These are phyloP conservation scores for Medicago ruthenica DNA, from an alignment of 306 rosid species.

Conservation along the genomic window DNA sequence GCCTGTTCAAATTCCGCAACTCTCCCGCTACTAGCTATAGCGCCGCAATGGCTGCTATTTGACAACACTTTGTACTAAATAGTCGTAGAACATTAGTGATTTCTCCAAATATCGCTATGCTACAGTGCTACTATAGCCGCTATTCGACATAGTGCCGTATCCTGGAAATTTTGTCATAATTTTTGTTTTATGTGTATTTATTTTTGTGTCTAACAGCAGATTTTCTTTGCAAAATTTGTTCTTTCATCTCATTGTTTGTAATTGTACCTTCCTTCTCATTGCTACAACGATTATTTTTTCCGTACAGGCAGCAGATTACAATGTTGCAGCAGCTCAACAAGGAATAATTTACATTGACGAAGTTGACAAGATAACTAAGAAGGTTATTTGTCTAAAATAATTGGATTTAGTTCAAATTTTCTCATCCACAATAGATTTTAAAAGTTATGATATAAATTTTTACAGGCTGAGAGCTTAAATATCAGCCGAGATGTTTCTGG, in stretches of 20 bases:
- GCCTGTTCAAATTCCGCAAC: not conserved
- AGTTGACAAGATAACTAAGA: conserved; percentile 99
- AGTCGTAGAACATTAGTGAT: not conserved
- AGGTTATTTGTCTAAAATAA: conserved; percentile 56
- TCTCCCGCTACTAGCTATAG: not conserved
- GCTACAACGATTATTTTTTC: conserved; percentile 40
- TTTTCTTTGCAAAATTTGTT: conserved; percentile 16
- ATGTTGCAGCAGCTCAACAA: conserved; percentile 98
- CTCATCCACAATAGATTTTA: conserved; percentile 36
- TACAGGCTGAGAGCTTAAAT: conserved; percentile 93
- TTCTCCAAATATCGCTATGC: not conserved
- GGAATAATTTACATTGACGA: conserved; percentile 97
- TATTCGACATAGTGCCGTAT: not conserved
- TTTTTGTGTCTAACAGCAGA: not conserved
- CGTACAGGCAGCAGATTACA: conserved; percentile 90
- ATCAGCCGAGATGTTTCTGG: conserved; percentile 98
- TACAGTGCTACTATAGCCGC: not conserved
- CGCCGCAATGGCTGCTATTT: not conserved
- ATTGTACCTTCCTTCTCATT: conserved; percentile 40
- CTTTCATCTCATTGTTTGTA: conserved; percentile 5
- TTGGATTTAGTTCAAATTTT: conserved; percentile 3
- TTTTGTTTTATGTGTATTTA: not conserved
- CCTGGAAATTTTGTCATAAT: not conserved
- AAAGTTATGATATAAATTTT: conserved; percentile 31
- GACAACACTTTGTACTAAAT: not conserved